Evolutionary conservation across 768 basidiomycete species (phyloP).

Genomic region (Collybia mongolica): DNA sequence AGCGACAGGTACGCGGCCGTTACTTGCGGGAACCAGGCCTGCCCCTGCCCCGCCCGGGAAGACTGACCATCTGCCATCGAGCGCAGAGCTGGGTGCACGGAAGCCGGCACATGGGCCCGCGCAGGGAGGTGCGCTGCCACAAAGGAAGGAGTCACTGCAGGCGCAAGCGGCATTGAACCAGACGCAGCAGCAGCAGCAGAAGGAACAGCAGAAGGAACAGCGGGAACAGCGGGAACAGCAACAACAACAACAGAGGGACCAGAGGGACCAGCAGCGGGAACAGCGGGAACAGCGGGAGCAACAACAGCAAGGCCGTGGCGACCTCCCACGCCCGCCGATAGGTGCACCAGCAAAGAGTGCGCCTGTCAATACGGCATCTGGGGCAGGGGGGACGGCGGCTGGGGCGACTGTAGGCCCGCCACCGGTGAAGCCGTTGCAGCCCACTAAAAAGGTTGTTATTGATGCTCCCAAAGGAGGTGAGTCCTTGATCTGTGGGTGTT

Average conservation of each 20-base stretch:
- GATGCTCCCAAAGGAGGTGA: conserved; percentile 28
- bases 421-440: conserved; percentile 74
- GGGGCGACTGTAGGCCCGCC: conserved; percentile 55
- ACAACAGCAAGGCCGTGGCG: conserved; percentile 15
- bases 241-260: too few relatives aligned
- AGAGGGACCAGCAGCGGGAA: conserved; percentile 18
- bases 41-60: conserved; percentile 43
- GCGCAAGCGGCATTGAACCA: conserved; percentile 26
- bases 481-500: conserved; percentile 12
- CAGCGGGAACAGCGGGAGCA: conserved; percentile 20
- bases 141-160: conserved; percentile 50
- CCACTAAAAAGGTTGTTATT: conserved; percentile 58
- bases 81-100: conserved; percentile 65
- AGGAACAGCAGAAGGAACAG: conserved; percentile 30
- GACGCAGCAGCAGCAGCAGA: conserved; percentile 31
- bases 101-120: conserved; percentile 57
- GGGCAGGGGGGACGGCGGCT: conserved; percentile 44
- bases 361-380: conserved; percentile 46
- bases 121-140: conserved; percentile 21
- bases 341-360: conserved; percentile 38
- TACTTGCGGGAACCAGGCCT: conserved; percentile 51
- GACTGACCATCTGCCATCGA: conserved; percentile 50
- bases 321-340: conserved; percentile 33
- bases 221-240: conserved; percentile 32
- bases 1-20: conserved; percentile 69